These are phyloP conservation scores for Ogataea hybrid DNA, from an alignment of 1,139 yeast genomes.

Conservation along the genomic window DNA sequence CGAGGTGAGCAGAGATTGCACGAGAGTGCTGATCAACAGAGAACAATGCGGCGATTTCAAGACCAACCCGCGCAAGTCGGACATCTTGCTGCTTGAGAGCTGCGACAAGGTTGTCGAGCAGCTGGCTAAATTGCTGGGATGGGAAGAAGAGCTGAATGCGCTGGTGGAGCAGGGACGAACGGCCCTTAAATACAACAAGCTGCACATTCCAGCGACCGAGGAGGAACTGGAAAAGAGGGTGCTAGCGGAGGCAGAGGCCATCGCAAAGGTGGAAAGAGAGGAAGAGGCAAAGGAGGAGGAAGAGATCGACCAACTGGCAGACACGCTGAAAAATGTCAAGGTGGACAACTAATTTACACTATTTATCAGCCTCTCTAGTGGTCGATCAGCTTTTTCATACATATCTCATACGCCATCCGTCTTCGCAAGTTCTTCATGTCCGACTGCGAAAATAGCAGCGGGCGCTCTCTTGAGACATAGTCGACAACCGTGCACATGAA, in stretches of 20 bases:
- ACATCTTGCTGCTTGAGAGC: constrained; percentile 55
- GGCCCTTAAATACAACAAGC: constrained; percentile 1
- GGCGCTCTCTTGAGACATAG: constrained; percentile 48
- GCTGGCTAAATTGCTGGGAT: constrained; percentile 57
- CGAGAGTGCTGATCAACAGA: constrained; percentile 67
- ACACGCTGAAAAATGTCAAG: constrained; percentile 16
- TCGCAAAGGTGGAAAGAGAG: constrained; percentile 22
- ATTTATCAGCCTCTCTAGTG: constrained; percentile 10
- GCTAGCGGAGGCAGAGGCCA: constrained; percentile 20
- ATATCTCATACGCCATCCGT: constrained; percentile 61
- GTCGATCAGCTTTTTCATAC: constrained; percentile 24
- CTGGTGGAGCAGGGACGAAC: constrained; percentile 24
- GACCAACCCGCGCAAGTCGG: constrained; percentile 50
- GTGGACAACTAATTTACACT: constrained; percentile 9
- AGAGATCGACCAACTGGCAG: constrained; percentile 14
- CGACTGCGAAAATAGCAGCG: constrained; percentile 55
- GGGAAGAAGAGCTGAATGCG: constrained; percentile 45
- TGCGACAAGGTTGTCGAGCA: constrained; percentile 62
- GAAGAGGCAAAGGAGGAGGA: constrained; percentile 10
- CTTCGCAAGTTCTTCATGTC: constrained; percentile 72
- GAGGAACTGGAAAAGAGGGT: constrained; percentile 12
- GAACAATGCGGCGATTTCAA: constrained; percentile 76
- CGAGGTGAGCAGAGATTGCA: constrained; percentile 48
- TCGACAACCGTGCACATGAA: constrained; percentile 81
- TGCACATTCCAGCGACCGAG: constrained; percentile 5